These are phyloP conservation scores for Arabis alpina DNA, from an alignment of 345 rosid genomes.

Conservation along the genomic window DNA sequence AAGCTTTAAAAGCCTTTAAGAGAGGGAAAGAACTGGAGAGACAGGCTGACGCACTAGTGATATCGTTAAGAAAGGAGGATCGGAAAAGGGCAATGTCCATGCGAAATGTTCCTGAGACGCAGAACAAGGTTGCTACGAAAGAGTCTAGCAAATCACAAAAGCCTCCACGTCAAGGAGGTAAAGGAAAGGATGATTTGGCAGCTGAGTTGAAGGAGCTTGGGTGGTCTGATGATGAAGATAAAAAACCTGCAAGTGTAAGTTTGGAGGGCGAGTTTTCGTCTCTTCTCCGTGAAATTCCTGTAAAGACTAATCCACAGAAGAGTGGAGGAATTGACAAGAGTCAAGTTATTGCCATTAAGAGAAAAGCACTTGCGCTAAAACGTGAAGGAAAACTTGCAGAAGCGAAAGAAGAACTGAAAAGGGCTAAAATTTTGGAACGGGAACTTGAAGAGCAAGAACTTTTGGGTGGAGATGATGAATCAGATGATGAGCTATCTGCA, in stretches of 20 bases:
- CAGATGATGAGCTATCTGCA: slow-evolving; percentile 89
- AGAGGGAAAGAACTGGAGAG: slow-evolving; percentile 97
- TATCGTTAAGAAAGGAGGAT: slow-evolving; percentile 54
- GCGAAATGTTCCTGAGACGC: slow-evolving; percentile 42
- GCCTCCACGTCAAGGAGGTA: slow-evolving; percentile 45
- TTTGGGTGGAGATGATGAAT: slow-evolving; percentile 74
- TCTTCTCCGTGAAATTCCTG: slow-evolving; percentile 64
- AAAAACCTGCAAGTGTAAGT: slow-evolving; percentile 54
- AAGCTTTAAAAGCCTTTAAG: slow-evolving; percentile 86
- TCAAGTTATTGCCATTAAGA: slow-evolving; percentile 70
- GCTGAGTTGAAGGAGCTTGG: slow-evolving; percentile 82
- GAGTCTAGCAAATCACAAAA: slow-evolving; percentile 55
- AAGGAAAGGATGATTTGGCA: slow-evolving; percentile 60
- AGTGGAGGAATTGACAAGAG: slow-evolving; percentile 57
- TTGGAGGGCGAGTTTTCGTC: slow-evolving; percentile 87
- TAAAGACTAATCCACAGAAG: slow-evolving; percentile 43
- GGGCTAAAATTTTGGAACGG: slow-evolving; percentile 84
- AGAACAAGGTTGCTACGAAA: slow-evolving; percentile 47
- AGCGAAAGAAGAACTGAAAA: slow-evolving; percentile 95
- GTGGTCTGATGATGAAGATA: slow-evolving; percentile 78
- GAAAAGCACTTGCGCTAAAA: slow-evolving; percentile 77
- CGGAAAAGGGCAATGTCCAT: slow-evolving; percentile 53
- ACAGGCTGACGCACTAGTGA: slow-evolving; percentile 77
- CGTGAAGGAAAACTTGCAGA: slow-evolving; percentile 93
- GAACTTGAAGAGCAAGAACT: slow-evolving; percentile 88